Evolutionary conservation across 2,329 filamentous ascomycete species (phyloP).

Genomic region (Podosphaera leucotricha): DNA sequence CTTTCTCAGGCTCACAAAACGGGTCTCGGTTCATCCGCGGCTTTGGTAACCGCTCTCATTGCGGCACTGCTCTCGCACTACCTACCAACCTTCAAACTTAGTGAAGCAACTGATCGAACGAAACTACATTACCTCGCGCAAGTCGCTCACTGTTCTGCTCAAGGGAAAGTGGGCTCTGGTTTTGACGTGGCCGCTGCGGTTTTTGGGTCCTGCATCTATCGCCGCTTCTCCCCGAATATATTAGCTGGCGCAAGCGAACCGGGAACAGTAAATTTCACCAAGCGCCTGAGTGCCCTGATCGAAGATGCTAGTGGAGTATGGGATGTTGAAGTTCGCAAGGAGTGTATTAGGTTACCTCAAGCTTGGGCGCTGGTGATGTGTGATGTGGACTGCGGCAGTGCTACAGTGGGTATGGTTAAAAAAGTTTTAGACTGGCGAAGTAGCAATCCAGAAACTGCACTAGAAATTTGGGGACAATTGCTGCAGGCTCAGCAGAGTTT

Average conservation of each 20-base stretch:
- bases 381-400: constrained; percentile 81
- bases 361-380: constrained; percentile 73
- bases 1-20: constrained; percentile 76
- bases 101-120: constrained; percentile 26
- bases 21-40: constrained; percentile 81
- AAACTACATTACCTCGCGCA: constrained; percentile 82
- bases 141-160: constrained; percentile 79
- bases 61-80: constrained; percentile 58
- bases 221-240: constrained; percentile 68
- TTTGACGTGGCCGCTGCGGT: constrained; percentile 90
- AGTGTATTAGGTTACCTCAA: constrained; percentile 43
- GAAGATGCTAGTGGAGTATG: constrained; percentile 36
- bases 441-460: constrained; percentile 36
- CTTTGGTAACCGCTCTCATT: constrained; percentile 71
- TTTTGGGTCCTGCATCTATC: constrained; percentile 75
- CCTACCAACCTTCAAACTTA: constrained; percentile 37
- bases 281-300: constrained; percentile 39
- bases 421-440: constrained; percentile 65
- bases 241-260: constrained; percentile 44
- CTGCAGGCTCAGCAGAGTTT: constrained; percentile 53
- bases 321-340: constrained; percentile 58
- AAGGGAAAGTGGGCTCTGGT: constrained; percentile 87
- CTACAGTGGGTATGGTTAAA: constrained; percentile 92
- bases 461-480: constrained; percentile 48
- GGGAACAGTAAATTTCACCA: constrained; percentile 41